These are phyloP conservation scores for Furcasterigmium sp. DNA, from an alignment of 2,329 filamentous ascomycete species.

Conservation along the genomic window DNA sequence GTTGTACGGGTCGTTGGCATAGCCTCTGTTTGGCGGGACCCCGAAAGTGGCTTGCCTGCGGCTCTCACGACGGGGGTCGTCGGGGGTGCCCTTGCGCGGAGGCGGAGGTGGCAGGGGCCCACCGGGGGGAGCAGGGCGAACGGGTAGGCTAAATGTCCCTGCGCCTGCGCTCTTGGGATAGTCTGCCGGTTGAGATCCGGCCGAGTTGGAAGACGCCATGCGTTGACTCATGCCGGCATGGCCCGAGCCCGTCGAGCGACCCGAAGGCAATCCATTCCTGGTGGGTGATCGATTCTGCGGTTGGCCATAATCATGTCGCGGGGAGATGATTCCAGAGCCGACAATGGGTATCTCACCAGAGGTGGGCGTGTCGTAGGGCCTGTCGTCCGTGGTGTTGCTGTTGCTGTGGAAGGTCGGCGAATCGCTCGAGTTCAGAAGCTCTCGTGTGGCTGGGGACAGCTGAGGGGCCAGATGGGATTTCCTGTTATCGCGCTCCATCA, in stretches of 20 bases:
- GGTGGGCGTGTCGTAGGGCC: conserved; percentile 55
- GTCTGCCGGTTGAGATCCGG: conserved; percentile 38
- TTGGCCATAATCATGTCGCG: conserved; percentile 42
- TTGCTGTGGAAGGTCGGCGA: conserved; percentile 44
- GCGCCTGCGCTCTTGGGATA: conserved; percentile 34
- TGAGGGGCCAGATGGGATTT: conserved; percentile 87
- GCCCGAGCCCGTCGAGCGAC: conserved; percentile 33
- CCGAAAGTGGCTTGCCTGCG: conserved; percentile 51
- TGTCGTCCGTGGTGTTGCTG: conserved; percentile 35
- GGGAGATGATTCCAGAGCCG: conserved; percentile 48
- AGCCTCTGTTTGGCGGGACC: conserved; percentile 31
- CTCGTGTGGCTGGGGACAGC: conserved; percentile 71
- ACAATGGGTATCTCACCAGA: conserved; percentile 68
- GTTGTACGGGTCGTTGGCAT: conserved; percentile 12
- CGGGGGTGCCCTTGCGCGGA: conserved; percentile 49
- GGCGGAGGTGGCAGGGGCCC: conserved; percentile 57
- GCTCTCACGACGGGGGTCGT: conserved; percentile 46
- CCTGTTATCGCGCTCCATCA: conserved; percentile 93
- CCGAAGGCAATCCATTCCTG: conserved; percentile 39
- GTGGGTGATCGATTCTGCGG: conserved; percentile 46
- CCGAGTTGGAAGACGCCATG: conserved; percentile 44
- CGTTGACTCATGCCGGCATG: conserved; percentile 51
- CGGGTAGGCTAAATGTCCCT: conserved; percentile 56
- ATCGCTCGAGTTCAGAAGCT: conserved; percentile 62
- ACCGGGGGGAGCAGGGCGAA: conserved; percentile 56